Evolutionary conservation across 1,139 yeast species (phyloP), one percentile per base, ranked within the genome.

Genomic region (Casaregolazyma lundiana): DNA sequence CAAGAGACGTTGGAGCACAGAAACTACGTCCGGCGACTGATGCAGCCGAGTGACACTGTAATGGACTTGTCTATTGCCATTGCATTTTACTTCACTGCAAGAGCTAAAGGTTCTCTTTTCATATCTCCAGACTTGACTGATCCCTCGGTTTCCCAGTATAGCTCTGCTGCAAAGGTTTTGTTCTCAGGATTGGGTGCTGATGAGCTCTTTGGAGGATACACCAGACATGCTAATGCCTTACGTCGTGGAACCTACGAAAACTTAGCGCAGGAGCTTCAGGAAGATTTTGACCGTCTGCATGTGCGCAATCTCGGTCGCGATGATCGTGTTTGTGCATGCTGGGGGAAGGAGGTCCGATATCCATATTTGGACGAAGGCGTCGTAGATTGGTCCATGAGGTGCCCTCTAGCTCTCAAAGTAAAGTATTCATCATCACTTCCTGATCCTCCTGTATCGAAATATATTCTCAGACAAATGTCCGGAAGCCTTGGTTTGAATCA

Each of bases 151-250:
- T 16, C 21, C 6, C 29, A 29, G 20, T 52, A 21, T 36, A 43
- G 22, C 41, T 56, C 50, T 40, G 20, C 7, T 32, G 77, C 90
- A 13, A 62, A 65, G 6, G 96, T 90, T 0, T 66, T 90, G 8
- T 71, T 94, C 37, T 86, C 96, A 49, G 98, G 99, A 0, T 71
- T 92, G n/a, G 99, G 99, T 1, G 98, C 98, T 0, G 99, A 92
- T 66, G 98, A 92, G 65, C 68, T 80, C 22, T 89, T 85, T 69
- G 99, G 95, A 0, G 99, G 99, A 0, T 92, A 92, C 63, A 85
- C 88, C 1, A 67, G 95, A 34, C 95, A 86, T 59, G 81, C 79
- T 47, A 67, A 78, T 29, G 53, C 53, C 40, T 55, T 53, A 26
- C 49, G 57, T 1, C 49, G 38, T 0, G 49, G 52, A 2, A 65